phyloP scores from a whole-genome alignment of 495 filamentous ascomycete species.

The Penicillium subrubescens region DNA sequence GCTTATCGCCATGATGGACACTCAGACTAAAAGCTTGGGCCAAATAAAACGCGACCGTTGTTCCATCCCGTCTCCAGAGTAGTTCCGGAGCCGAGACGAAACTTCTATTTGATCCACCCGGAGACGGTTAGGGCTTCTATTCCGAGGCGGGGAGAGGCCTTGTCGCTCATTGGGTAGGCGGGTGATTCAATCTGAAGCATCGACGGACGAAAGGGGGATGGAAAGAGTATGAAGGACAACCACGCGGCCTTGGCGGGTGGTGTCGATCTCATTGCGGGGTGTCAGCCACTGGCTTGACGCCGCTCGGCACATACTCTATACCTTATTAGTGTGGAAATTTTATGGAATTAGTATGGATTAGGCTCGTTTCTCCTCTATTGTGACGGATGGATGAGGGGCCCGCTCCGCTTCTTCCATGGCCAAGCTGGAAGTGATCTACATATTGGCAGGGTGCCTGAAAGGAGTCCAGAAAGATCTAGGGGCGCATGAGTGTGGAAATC shows the following conservation, averaged over 20 bases:
- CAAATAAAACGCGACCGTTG: not conserved
- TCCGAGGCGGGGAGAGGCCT: slow-evolving; percentile 17
- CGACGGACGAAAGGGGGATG: slow-evolving; percentile 2
- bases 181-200: slow-evolving; percentile 19
- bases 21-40: not conserved
- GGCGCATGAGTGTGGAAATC: not conserved
- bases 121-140: not conserved
- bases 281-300: not conserved
- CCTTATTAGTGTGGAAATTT: not conserved
- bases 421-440: slow-evolving; percentile 2
- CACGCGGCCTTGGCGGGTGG: slow-evolving; percentile 19
- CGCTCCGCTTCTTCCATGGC: not conserved
- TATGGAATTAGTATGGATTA: not conserved
- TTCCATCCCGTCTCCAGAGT: not conserved
- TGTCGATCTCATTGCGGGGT: slow-evolving; percentile 28
- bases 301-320: not conserved
- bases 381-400: not conserved
- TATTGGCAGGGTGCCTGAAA: not conserved
- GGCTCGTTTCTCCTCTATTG: not conserved
- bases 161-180: slow-evolving; percentile 23
- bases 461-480: not conserved
- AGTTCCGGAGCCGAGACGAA: not conserved
- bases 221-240: slow-evolving; percentile 22
- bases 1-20: not conserved
- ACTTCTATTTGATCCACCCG: not conserved